Percentiles rank a stretch among this genome's conserved stretches.
phyloP scores from a whole-genome alignment of 2,329 filamentous ascomycete genomes.

The Pseudogymnoascus sp. region DNA sequence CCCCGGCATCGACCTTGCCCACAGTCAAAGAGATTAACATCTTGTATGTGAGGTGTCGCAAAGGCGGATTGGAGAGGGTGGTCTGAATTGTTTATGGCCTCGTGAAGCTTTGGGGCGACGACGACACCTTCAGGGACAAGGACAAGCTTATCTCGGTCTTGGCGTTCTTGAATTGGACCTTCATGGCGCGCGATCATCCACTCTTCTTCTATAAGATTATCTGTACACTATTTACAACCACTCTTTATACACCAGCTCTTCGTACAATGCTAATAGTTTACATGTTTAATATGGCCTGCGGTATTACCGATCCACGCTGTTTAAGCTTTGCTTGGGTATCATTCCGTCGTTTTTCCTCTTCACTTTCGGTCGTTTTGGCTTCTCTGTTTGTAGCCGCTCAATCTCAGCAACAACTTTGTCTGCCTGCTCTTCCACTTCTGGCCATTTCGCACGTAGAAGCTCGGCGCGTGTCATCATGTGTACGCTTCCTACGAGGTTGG shows the following conservation, averaged over 20 bases:
- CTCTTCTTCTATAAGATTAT: background rate
- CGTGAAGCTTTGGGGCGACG: background rate
- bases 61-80: background rate
- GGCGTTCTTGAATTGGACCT: background rate
- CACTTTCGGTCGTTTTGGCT: background rate
- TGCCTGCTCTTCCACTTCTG: background rate
- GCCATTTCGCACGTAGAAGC: background rate
- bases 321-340: constrained; percentile 7
- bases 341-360: background rate
- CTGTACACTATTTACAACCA: background rate
- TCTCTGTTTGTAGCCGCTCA: background rate
- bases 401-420: background rate
- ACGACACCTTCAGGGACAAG: constrained; percentile 4
- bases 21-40: constrained; percentile 98
- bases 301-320: constrained; percentile 8
- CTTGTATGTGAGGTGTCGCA: constrained; percentile 14
- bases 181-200: constrained; percentile 5
- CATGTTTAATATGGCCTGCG: constrained; percentile 4
- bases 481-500: constrained; percentile 1
- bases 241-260: background rate
- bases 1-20: constrained; percentile 97
- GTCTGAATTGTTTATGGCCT: background rate
- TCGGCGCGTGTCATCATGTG: background rate
- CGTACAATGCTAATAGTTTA: background rate
- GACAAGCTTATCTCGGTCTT: constrained; percentile 8